A percentile compares a stretch with the other conserved stretches of the same genome.
phyloP scores from a whole-genome alignment of 2,329 filamentous ascomycete species.

The Nemania abortiva region DNA sequence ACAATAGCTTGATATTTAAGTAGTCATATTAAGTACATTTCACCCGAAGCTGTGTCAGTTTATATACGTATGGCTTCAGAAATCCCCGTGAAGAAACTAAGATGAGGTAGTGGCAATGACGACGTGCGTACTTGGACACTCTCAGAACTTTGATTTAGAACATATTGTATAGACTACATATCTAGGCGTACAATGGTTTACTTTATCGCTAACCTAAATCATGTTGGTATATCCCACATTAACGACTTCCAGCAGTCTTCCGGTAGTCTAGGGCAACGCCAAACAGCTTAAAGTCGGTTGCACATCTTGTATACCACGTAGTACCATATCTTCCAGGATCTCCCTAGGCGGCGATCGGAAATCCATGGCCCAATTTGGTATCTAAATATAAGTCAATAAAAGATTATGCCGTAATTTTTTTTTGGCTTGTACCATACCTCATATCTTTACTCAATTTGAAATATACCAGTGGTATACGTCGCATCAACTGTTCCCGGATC shows the following conservation, averaged over 20 bases:
- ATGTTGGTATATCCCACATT: no score
- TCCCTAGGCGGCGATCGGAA: background rate
- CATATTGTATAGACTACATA: no score
- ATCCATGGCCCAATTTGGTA: background rate
- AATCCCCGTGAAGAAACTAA: no score
- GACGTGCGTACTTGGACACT: no score
- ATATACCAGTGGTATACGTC: slow-evolving; percentile 8
- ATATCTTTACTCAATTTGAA: background rate
- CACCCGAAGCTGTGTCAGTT: background rate
- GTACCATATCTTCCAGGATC: background rate
- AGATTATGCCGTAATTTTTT: background rate
- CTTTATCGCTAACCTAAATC: no score
- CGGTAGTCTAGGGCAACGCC: background rate
- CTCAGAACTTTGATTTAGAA: no score
- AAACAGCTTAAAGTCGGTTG: no score
- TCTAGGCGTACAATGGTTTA: no score
- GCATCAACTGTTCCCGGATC: slow-evolving; percentile 10
- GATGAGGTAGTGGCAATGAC: no score
- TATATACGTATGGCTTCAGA: no score
- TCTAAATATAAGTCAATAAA: background rate
- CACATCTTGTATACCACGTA: background rate
- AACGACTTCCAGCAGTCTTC: background rate
- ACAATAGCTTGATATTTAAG: background rate
- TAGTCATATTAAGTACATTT: background rate
- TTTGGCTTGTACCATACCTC: background rate